phyloP scores from a whole-genome alignment of 2,329 filamentous ascomycete species.

The Fusarium palustre region DNA sequence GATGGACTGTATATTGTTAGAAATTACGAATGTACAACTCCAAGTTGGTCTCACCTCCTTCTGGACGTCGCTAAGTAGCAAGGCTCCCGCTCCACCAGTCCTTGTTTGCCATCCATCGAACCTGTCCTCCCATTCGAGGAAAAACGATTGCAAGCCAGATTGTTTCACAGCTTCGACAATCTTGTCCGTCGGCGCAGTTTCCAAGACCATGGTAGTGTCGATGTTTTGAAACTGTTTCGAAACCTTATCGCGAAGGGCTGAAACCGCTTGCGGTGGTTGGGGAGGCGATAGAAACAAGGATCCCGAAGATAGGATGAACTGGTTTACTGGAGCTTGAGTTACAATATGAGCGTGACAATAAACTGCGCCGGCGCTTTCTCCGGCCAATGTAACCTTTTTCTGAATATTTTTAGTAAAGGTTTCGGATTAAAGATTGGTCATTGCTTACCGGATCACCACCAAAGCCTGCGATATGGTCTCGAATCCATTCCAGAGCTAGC shows the following conservation, averaged over 20 bases:
- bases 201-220: conserved; percentile 40
- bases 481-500: conserved; percentile 50
- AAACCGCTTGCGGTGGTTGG: conserved; percentile 40
- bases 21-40: neutral
- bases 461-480: conserved; percentile 43
- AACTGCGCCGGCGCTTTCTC: conserved; percentile 60
- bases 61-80: conserved; percentile 7
- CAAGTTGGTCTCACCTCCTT: conserved; percentile 2
- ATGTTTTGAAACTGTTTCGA: neutral
- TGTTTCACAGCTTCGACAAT: conserved; percentile 11
- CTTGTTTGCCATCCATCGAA: conserved; percentile 12
- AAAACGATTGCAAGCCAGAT: conserved; percentile 2
- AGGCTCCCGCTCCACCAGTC: neutral
- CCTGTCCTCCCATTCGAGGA: conserved; percentile 16
- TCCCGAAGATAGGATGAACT: conserved; percentile 56
- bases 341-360: conserved; percentile 59
- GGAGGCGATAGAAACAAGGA: conserved; percentile 58
- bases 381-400: conserved; percentile 56
- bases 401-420: conserved; percentile 12
- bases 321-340: conserved; percentile 43
- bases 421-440: neutral
- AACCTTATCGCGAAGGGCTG: neutral
- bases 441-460: conserved; percentile 46
- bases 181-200: neutral
- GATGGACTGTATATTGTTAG: neutral